A percentile compares a stretch with the other conserved stretches of the same genome.
Conservation (phyloP, 2,329 filamentous ascomycete species). For the Exophiala sideris region DNA sequence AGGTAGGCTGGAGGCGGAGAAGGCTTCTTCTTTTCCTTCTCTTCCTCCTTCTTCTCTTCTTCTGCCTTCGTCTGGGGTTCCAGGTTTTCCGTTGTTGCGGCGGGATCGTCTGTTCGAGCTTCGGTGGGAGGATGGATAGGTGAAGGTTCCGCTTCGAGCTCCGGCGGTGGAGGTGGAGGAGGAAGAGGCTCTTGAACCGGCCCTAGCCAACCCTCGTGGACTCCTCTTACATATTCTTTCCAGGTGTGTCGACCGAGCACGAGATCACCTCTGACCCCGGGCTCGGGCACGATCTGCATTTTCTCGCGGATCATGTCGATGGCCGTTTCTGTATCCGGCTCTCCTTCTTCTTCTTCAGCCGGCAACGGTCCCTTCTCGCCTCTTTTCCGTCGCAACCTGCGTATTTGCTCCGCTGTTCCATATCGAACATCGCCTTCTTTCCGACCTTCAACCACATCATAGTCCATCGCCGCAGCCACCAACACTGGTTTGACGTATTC, state of each 20-base stretch:
- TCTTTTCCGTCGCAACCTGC: conserved; percentile 60
- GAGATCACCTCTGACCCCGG: conserved; percentile 76
- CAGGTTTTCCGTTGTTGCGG: conserved; percentile 26
- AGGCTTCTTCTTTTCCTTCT: conserved; percentile 50
- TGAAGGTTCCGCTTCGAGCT: conserved; percentile 27
- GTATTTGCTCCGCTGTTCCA: conserved; percentile 79
- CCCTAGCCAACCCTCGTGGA: conserved; percentile 96
- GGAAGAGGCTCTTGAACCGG: conserved; percentile 63
- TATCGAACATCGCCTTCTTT: conserved; percentile 90
- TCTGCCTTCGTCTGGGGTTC: conserved; percentile 47
- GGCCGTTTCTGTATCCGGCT: conserved; percentile 56
- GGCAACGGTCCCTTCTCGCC: conserved; percentile 50
- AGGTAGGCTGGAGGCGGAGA: conserved; percentile 70
- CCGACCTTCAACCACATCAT: conserved; percentile 90
- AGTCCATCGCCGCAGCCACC: conserved; percentile 85
- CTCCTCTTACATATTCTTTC: conserved; percentile 92
- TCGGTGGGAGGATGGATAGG: conserved; percentile 31
- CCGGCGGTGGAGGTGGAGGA: conserved; percentile 20
- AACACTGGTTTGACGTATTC: conserved; percentile 94
- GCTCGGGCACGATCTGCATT: conserved; percentile 67
- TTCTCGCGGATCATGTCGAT: conserved; percentile 62
- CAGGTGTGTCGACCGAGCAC: conserved; percentile 88
- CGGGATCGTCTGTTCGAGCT: conserved; percentile 30
- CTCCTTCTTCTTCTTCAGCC: conserved; percentile 44
- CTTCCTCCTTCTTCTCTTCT: conserved; percentile 45